These are phyloP conservation scores for Ganoderma meredithae DNA, from an alignment of 1,284 basidiomycete species.

Conservation along the genomic window DNA sequence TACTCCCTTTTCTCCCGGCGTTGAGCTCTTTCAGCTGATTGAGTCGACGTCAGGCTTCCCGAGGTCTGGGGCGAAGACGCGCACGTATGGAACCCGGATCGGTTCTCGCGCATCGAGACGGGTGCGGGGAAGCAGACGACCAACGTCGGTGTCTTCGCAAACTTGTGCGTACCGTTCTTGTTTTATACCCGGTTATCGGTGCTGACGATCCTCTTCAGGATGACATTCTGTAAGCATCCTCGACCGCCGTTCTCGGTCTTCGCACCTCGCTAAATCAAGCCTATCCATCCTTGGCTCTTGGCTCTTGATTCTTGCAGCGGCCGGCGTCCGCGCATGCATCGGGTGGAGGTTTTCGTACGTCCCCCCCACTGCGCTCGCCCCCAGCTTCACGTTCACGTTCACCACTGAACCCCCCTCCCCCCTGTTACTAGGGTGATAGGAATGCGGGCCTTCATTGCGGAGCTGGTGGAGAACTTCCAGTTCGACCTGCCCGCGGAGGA, in stretches of 20 bases:
- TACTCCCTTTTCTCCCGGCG: slow-evolving; percentile 22
- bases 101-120: slow-evolving; percentile 46
- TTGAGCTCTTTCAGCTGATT: background rate
- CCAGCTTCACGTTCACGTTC: background rate
- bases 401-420: background rate
- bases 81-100: slow-evolving; percentile 60
- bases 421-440: slow-evolving; percentile 35
- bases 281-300: background rate
- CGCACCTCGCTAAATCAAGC: background rate
- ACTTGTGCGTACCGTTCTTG: slow-evolving; percentile 49
- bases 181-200: background rate
- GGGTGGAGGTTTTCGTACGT: slow-evolving; percentile 47
- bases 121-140: slow-evolving; percentile 46
- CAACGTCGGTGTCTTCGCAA: slow-evolving; percentile 55
- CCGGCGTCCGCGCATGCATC: slow-evolving; percentile 42
- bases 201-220: background rate
- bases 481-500: slow-evolving; percentile 42
- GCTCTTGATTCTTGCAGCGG: slow-evolving; percentile 21
- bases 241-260: background rate
- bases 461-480: slow-evolving; percentile 38
- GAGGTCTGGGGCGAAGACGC: slow-evolving; percentile 59
- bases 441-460: slow-evolving; percentile 35
- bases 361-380: background rate
- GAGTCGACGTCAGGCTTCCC: slow-evolving; percentile 32
- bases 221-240: background rate